phyloP scores from a whole-genome alignment of 495 filamentous ascomycete genomes.

The Echria macrotheca region DNA sequence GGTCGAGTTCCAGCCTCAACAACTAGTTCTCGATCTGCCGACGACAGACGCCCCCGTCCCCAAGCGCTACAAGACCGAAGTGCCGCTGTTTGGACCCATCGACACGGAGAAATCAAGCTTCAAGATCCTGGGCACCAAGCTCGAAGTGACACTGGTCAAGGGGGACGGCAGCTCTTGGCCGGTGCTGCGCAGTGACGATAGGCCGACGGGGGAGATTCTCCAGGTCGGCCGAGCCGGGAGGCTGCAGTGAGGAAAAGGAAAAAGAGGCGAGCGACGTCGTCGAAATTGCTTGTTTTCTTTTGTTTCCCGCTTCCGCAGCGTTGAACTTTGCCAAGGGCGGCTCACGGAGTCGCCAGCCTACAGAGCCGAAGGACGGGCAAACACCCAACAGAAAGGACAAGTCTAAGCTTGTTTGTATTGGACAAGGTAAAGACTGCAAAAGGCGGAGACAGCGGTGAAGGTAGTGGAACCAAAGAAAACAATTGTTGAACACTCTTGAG shows the following conservation, averaged over 20 bases:
- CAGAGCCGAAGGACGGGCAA: neutral
- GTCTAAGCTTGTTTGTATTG: conserved; percentile 1
- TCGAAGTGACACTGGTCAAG: conserved; percentile 82
- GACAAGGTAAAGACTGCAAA: neutral
- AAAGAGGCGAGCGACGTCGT: neutral
- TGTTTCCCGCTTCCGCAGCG: neutral
- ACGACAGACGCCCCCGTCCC: conserved; percentile 63
- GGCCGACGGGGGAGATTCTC: conserved; percentile 69
- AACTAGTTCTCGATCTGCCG: conserved; percentile 68
- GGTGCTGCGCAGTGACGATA: conserved; percentile 79
- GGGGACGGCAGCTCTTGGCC: conserved; percentile 81
- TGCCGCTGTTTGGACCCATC: conserved; percentile 73
- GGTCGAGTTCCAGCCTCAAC: conserved; percentile 56
- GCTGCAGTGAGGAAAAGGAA: conserved; percentile 38
- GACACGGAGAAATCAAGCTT: conserved; percentile 66
- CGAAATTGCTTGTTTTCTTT: conserved; percentile 7
- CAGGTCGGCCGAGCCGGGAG: conserved; percentile 75
- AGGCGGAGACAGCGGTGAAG: neutral
- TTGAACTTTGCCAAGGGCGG: conserved; percentile 8
- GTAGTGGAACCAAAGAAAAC: too few relatives aligned
- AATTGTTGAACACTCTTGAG: too few relatives aligned
- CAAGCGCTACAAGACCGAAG: conserved; percentile 71
- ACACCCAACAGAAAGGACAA: neutral
- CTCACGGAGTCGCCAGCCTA: conserved; percentile 10
- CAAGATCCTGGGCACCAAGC: conserved; percentile 90